These are phyloP conservation scores for Stygiomarasmius scandens DNA, from an alignment of 1,284 basidiomycete species.

Conservation along the genomic window DNA sequence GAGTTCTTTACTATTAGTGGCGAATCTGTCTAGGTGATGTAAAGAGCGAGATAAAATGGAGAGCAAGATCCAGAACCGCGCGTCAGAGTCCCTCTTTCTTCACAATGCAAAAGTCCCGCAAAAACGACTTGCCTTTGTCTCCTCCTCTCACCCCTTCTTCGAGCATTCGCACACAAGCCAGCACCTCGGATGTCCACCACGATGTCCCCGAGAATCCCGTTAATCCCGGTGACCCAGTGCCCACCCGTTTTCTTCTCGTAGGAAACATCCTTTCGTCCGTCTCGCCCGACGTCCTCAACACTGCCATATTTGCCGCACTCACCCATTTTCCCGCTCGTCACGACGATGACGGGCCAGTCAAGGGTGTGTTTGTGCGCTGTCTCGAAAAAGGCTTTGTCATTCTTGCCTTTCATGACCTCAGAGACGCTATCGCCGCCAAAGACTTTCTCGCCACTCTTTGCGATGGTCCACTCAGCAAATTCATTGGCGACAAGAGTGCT, in stretches of 20 bases:
- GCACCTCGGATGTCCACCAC: conserved; percentile 18
- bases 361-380: conserved; percentile 41
- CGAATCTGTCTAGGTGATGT: no score
- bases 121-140: no score
- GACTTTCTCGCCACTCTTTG: conserved; percentile 34
- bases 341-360: conserved; percentile 5
- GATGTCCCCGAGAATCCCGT: no score
- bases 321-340: conserved; percentile 7
- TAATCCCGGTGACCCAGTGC: background rate
- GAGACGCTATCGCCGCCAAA: conserved; percentile 54
- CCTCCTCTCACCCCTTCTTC: conserved; percentile 62
- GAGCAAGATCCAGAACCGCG: no score
- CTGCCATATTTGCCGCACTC: conserved; percentile 30
- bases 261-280: conserved; percentile 37
- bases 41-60: no score
- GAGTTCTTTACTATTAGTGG: no score
- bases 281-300: conserved; percentile 35
- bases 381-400: conserved; percentile 54
- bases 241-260: conserved; percentile 51
- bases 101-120: no score
- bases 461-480: background rate
- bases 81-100: background rate
- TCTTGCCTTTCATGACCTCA: conserved; percentile 65
- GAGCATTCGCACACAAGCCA: conserved; percentile 41
- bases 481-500: conserved; percentile 16